Evolutionary conservation across 441 rosid genomes (phyloP).

Genomic region (Melastoma candidum): DNA sequence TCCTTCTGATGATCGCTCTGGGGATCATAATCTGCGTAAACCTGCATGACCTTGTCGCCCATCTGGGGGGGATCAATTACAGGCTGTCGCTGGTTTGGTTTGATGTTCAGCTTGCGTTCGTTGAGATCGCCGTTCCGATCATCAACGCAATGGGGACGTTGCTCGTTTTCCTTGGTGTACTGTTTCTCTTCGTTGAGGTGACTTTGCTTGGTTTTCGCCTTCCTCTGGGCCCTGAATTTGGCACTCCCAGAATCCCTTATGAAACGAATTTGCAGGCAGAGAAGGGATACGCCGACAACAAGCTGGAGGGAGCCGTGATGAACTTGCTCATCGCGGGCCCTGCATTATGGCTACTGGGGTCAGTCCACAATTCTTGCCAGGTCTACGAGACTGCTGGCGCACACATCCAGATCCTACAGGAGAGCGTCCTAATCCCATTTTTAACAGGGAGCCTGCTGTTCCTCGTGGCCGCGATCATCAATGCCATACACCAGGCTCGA

Average conservation of each 20-base stretch:
- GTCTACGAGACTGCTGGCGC: conserved; percentile 77
- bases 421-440: conserved; percentile 60
- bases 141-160: conserved; percentile 48
- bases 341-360: conserved; percentile 59
- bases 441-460: conserved; percentile 52
- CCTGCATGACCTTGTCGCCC: conserved; percentile 67
- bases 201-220: background rate
- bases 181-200: conserved; percentile 57
- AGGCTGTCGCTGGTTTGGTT: conserved; percentile 37
- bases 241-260: background rate
- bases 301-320: conserved; percentile 43
- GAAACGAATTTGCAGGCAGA: conserved; percentile 32
- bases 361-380: conserved; percentile 80
- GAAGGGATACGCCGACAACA: conserved; percentile 32
- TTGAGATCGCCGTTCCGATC: conserved; percentile 63
- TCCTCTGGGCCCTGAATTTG: too few species aligned
- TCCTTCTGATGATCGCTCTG: conserved; percentile 48
- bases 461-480: conserved; percentile 48
- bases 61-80: conserved; percentile 62
- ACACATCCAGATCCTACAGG: conserved; percentile 61
- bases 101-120: conserved; percentile 60
- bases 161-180: conserved; percentile 42
- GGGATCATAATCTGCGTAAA: conserved; percentile 40
- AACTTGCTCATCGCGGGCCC: conserved; percentile 67
- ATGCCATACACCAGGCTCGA: conserved; percentile 35